Evolutionary conservation across 805 yeast genomes (phyloP).

Genomic region (Dipodascopsis tothii): DNA sequence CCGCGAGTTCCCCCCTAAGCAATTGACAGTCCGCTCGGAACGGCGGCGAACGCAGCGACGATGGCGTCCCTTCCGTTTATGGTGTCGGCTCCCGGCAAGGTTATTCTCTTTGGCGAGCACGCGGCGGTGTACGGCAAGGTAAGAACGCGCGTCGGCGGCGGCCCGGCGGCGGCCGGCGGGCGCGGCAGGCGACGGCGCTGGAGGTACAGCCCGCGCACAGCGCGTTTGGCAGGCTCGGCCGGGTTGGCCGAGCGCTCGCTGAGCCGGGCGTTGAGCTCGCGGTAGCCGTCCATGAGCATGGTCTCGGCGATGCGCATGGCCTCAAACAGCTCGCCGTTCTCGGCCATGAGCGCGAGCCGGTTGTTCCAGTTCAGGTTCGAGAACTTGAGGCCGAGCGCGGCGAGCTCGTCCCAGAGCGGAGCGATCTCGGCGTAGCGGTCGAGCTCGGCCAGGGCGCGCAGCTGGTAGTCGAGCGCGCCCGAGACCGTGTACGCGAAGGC

Average conservation of each 20-base stretch:
- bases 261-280: no score
- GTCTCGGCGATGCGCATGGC: background rate
- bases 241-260: no score
- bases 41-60: no score
- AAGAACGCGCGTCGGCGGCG: no score
- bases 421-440: slow-evolving; percentile 1
- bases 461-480: slow-evolving; percentile 3
- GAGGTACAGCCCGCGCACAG: no score
- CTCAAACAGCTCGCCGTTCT: background rate
- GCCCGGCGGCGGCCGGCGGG: slow-evolving; percentile 25
- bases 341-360: background rate
- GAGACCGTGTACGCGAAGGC: background rate
- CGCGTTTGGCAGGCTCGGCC: no score
- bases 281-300: slow-evolving; percentile 1
- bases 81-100: slow-evolving; percentile 94
- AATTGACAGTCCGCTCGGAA: no score
- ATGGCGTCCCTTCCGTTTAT: slow-evolving; percentile 44
- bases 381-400: slow-evolving; percentile 1
- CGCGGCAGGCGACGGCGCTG: slow-evolving; percentile 6
- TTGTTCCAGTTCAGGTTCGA: slow-evolving; percentile 7
- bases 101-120: slow-evolving; percentile 92
- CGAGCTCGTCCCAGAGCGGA: slow-evolving; percentile 2
- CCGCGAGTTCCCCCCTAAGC: no score
- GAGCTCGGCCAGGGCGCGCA: slow-evolving; percentile 4
- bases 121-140: slow-evolving; percentile 82